Evolutionary conservation across 345 rosid species (phyloP).

Genomic region (Rhodamnia argentea): DNA sequence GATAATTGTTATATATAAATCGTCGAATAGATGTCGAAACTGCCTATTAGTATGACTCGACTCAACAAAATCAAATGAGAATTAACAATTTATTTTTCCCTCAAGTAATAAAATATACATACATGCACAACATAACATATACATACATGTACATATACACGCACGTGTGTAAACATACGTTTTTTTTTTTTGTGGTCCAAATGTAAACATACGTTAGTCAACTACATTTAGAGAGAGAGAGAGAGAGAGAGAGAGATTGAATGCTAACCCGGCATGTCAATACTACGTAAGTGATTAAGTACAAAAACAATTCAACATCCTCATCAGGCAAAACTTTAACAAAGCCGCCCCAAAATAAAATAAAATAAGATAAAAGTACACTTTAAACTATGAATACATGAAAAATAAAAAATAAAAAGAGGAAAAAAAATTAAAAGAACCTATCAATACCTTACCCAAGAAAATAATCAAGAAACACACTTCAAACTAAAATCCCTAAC

Average conservation of each 20-base stretch:
- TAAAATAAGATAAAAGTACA: neutral
- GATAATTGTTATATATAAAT: neutral
- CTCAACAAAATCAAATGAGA: too few relatives aligned
- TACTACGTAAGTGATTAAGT: neutral
- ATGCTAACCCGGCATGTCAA: neutral
- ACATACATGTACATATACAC: neutral
- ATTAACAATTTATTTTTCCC: too few relatives aligned
- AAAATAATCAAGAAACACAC: neutral
- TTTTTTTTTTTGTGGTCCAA: too few relatives aligned
- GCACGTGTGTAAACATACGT: neutral
- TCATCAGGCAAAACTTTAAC: neutral
- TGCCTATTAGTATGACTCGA: too few relatives aligned
- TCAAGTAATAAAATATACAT: neutral
- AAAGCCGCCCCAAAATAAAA: neutral
- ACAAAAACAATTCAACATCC: neutral
- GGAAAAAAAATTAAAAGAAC: neutral
- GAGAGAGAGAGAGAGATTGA: neutral
- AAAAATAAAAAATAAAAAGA: neutral
- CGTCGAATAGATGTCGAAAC: neutral
- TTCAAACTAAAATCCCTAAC: neutral
- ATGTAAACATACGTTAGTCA: neutral
- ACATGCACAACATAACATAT: neutral
- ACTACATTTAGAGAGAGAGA: neutral
- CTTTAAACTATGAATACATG: neutral
- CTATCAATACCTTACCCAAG: neutral